Base-by-base conservation (phyloP, 768 basidiomycete genomes). In the Daedaleopsis sinensis region DNA sequence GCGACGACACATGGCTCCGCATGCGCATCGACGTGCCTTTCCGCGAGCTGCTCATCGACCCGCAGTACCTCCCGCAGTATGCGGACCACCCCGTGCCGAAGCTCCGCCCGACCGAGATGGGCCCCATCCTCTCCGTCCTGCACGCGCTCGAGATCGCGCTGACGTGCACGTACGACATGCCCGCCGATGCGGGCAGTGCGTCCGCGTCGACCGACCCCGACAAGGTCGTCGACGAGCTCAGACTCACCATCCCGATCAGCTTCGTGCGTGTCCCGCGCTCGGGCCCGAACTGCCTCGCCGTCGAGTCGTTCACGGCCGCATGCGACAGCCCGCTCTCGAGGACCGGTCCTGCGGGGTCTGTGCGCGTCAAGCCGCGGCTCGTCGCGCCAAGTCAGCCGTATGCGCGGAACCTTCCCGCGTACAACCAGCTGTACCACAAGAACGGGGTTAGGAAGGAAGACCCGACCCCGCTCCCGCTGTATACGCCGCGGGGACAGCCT, bases 391-490 rank as follows among this genome's bases (percentile, higher is more conserved):
- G 68, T 54, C 50, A 62, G 38, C 66, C 70, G 6, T 66, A 67
- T 53, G 61, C 69, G 5, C 71, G 73, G 15, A 67, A 66, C 46
- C 83, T 91, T 19, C 93, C 92, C 1, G 82, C 87, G 3, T 94
- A 94, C 69, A 91, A 89, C 6, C 90, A 92, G 65, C 78, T 94
- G 19, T 94, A 87, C 74, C 76, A 93, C 68, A 68, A 78, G 18
- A 89, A 90, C 65, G 92, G 93, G 18, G 87, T 91, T 55, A 80
- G 81, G 57, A 89, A 85, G 74, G 78, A 90, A 52, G 90, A 93
- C 68, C 82, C n/a, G 74, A 91, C 46, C 3, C 91, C 91, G 12
- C 58, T 72, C 6, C 71, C 71, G 16, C 61, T 62, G 18, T 72
- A 72, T 37, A 70, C 68, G 0, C 69, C 67, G 42, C 16, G 58